Conservation (phyloP, 2,329 filamentous ascomycete species). For the Endoconidiophora laricicola region DNA sequence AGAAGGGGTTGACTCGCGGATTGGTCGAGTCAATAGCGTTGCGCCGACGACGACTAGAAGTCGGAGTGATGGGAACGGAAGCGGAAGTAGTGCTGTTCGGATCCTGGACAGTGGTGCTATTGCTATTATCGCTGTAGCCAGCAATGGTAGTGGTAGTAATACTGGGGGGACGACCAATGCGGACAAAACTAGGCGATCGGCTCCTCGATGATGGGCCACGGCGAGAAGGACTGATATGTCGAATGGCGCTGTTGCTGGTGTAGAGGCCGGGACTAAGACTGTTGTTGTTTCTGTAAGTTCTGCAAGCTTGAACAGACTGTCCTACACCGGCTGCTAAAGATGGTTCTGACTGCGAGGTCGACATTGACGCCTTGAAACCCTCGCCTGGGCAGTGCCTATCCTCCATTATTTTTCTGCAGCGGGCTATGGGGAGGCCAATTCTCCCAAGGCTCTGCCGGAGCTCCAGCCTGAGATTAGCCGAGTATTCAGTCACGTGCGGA, state of each 20-base stretch:
- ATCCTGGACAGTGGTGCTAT: background rate
- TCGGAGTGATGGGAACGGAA: constrained; percentile 3
- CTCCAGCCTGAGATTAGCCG: constrained; percentile 13
- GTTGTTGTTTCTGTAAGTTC: constrained; percentile 8
- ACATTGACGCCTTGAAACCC: constrained; percentile 13
- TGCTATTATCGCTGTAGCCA: background rate
- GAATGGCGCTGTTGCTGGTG: constrained; percentile 1
- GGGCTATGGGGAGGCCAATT: constrained; percentile 10
- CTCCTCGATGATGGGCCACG: constrained; percentile 9
- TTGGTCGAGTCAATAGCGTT: constrained; percentile 14
- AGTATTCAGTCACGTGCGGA: constrained; percentile 8
- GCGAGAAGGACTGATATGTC: constrained; percentile 9
- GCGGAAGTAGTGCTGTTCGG: background rate
- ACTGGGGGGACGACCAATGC: background rate
- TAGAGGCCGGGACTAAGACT: constrained; percentile 10
- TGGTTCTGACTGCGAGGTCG: constrained; percentile 10
- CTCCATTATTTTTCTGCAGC: constrained; percentile 13
- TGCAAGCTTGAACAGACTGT: constrained; percentile 6
- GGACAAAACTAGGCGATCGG: constrained; percentile 10
- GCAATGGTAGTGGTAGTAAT: background rate
- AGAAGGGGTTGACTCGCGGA: constrained; percentile 11
- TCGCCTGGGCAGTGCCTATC: constrained; percentile 10
- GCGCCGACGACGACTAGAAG: constrained; percentile 13
- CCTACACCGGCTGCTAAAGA: constrained; percentile 4
- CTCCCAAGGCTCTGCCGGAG: constrained; percentile 12